A percentile compares a stretch with the other conserved stretches of the same genome.
Evolutionary conservation across 352 stramenopile species (phyloP).

Genomic region (Pythium volutum): DNA sequence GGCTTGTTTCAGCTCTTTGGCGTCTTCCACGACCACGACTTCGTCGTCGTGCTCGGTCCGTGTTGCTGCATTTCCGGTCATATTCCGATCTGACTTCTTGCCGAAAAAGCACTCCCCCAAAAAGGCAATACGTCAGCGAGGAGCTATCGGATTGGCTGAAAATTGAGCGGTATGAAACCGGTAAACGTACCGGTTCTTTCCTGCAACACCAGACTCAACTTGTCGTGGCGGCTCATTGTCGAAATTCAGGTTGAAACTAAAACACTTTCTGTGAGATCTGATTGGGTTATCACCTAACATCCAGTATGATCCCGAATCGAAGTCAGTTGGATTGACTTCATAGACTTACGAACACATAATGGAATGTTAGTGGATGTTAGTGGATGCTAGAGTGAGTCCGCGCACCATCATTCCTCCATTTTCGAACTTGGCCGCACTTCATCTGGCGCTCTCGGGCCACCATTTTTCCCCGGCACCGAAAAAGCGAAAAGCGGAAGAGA

Average conservation of each 20-base stretch:
- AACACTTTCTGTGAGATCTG: background rate
- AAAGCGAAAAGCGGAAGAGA: conserved; percentile 8
- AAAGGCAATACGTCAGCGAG: too few relatives aligned
- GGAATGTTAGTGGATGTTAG: conserved; percentile 6
- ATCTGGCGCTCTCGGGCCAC: conserved; percentile 18
- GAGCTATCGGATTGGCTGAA: conserved; percentile 9
- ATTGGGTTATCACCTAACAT: background rate
- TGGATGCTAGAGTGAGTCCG: conserved; percentile 7
- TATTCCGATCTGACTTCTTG: conserved; percentile 8
- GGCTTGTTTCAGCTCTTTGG: conserved; percentile 58
- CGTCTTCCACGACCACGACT: conserved; percentile 44
- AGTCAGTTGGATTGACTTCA: conserved; percentile 6
- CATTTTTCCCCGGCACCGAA: too few relatives aligned
- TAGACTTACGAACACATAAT: conserved; percentile 1
- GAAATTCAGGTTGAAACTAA: too few relatives aligned
- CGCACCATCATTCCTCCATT: conserved; percentile 18
- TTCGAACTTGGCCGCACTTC: conserved; percentile 15
- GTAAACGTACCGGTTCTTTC: background rate
- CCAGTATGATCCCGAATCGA: background rate
- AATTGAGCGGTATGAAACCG: background rate
- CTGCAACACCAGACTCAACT: background rate
- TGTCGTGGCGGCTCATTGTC: too few relatives aligned
- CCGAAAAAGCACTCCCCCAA: too few relatives aligned
- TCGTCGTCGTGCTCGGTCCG: conserved; percentile 11
- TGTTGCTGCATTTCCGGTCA: background rate